A percentile compares a stretch with the other conserved stretches of the same genome.
Conservation (phyloP, 192 early-diverging fungal species). For the Spizellomyces sp. region DNA sequence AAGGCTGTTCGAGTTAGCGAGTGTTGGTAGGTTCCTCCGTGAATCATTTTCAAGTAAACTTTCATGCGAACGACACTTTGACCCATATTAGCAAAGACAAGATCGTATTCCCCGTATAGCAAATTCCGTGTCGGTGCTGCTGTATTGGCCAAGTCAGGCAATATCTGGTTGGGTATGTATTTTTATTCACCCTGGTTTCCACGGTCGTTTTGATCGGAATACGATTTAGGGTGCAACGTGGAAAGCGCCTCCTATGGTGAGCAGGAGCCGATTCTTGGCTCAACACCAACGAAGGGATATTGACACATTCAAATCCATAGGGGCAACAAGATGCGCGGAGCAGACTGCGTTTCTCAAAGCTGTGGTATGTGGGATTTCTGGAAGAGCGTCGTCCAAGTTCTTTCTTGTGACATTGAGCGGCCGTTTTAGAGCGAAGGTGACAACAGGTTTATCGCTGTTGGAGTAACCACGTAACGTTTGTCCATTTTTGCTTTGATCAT, state of each 20-base stretch:
- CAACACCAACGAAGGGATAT: too few relatives aligned
- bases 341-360: constrained; percentile 88
- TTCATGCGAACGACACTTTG: constrained; percentile 13
- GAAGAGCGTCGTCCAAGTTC: neutral
- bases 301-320: constrained; percentile 2
- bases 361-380: constrained; percentile 56
- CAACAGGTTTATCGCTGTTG: constrained; percentile 71
- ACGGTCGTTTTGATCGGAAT: too few relatives aligned
- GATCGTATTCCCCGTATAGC: constrained; percentile 87
- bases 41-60: neutral
- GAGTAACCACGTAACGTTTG: constrained; percentile 68
- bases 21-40: constrained; percentile 7
- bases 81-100: constrained; percentile 57
- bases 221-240: constrained; percentile 73
- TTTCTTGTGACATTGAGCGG: neutral
- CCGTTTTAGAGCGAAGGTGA: constrained; percentile 72
- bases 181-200: neutral
- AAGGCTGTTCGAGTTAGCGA: constrained; percentile 13
- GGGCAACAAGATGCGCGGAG: constrained; percentile 88
- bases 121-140: constrained; percentile 92
- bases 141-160: constrained; percentile 67
- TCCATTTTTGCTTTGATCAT: neutral
- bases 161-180: constrained; percentile 38
- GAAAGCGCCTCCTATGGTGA: constrained; percentile 80
- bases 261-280: too few relatives aligned